phyloP scores from a whole-genome alignment of 805 yeast genomes.

The Candida chauliodis region DNA sequence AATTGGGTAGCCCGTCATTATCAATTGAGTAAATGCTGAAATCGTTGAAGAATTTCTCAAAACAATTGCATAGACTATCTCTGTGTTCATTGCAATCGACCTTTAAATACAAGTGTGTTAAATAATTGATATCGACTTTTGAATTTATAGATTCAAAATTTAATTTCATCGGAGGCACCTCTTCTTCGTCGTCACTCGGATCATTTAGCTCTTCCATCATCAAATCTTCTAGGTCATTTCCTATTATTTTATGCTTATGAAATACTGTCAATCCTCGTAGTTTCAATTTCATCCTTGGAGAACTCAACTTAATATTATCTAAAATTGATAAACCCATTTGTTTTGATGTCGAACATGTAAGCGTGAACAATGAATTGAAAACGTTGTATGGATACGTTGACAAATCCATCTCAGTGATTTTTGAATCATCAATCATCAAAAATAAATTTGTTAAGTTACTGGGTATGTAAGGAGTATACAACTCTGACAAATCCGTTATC shows the following conservation, averaged over 20 bases:
- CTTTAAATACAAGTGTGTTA: conserved; percentile 23
- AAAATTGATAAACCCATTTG: conserved; percentile 29
- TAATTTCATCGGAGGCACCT: neutral
- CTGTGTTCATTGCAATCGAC: conserved; percentile 29
- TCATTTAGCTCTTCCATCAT: neutral
- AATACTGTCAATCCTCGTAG: conserved; percentile 26
- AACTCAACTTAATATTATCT: conserved; percentile 17
- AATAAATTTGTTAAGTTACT: conserved; percentile 27
- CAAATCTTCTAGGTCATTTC: conserved; percentile 3
- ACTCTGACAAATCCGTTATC: conserved; percentile 20
- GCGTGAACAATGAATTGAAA: conserved; percentile 22
- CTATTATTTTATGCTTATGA: conserved; percentile 29
- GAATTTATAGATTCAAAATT: conserved; percentile 16
- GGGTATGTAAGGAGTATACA: conserved; percentile 24
- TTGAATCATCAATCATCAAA: conserved; percentile 26
- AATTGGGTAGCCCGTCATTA: conserved; percentile 28
- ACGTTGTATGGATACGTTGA: conserved; percentile 16
- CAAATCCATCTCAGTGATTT: conserved; percentile 13
- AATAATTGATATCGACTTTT: conserved; percentile 22
- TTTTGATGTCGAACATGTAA: conserved; percentile 30
- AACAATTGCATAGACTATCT: conserved; percentile 22
- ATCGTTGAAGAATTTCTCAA: conserved; percentile 24
- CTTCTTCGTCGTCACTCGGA: neutral
- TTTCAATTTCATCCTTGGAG: conserved; percentile 20
- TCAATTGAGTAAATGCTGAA: conserved; percentile 18